These are phyloP conservation scores for Phytopythium delawarense DNA, from an alignment of 352 stramenopile genomes.

Conservation along the genomic window DNA sequence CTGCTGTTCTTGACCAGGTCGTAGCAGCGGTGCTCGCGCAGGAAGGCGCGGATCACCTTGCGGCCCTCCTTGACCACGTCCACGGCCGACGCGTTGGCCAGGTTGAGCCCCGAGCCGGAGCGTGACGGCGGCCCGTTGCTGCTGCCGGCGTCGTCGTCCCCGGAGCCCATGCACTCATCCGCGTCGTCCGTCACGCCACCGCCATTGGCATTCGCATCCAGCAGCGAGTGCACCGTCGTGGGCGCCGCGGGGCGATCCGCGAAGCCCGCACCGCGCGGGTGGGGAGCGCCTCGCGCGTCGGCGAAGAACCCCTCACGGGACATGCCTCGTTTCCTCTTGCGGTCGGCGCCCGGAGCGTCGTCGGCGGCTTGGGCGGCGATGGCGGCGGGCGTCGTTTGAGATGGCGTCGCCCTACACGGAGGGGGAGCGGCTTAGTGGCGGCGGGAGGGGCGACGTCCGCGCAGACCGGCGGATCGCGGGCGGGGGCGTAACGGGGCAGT, in stretches of 20 bases:
- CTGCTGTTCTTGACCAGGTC: slow-evolving; percentile 96
- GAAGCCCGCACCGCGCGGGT: slow-evolving; percentile 20
- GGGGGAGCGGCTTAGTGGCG: too few relatives aligned
- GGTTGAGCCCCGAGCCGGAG: slow-evolving; percentile 25
- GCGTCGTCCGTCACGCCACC: slow-evolving; percentile 23
- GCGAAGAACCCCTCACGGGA: slow-evolving; percentile 60
- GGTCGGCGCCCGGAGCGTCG: slow-evolving; percentile 35
- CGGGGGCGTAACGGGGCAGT: background rate
- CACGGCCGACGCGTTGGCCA: slow-evolving; percentile 41
- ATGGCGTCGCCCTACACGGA: too few relatives aligned
- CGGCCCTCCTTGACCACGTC: slow-evolving; percentile 78
- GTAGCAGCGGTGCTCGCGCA: slow-evolving; percentile 90
- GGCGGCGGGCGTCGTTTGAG: slow-evolving; percentile 5
- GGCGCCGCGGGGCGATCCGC: slow-evolving; percentile 13
- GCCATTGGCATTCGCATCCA: slow-evolving; percentile 13
- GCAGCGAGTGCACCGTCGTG: slow-evolving; percentile 18
- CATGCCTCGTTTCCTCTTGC: slow-evolving; percentile 60
- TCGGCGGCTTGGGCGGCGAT: slow-evolving; percentile 16
- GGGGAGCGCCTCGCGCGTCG: slow-evolving; percentile 22
- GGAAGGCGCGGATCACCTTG: slow-evolving; percentile 85
- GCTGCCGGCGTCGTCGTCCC: slow-evolving; percentile 13
- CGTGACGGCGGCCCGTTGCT: background rate
- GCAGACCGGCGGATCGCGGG: background rate
- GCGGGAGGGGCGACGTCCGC: background rate
- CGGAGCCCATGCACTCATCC: slow-evolving; percentile 24